Percentiles rank a stretch among this genome's conserved stretches.
Conservation (phyloP, 2,329 filamentous ascomycete species). For the Colletotrichum melonis region DNA sequence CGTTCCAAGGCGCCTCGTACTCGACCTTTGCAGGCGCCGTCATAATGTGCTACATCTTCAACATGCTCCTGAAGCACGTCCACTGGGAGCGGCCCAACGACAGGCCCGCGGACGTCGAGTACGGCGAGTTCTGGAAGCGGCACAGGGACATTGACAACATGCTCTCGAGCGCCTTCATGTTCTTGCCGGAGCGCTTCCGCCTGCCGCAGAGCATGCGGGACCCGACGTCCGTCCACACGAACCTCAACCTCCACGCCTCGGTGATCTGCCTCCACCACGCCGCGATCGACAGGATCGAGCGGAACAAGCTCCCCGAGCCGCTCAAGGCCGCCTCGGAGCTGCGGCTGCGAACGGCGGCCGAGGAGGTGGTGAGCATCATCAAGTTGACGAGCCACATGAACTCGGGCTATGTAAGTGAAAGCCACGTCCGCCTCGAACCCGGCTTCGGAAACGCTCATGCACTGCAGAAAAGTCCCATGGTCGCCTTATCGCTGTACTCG, state of each 20-base stretch:
- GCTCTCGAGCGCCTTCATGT: conserved; percentile 81
- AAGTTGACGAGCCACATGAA: conserved; percentile 80
- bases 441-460: conserved; percentile 24
- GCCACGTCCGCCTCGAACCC: not conserved
- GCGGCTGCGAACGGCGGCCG: conserved; percentile 81
- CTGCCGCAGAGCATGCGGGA: conserved; percentile 77
- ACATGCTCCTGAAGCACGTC: conserved; percentile 82
- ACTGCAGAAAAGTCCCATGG: conserved; percentile 77
- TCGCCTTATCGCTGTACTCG: conserved; percentile 87
- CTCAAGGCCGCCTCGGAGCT: conserved; percentile 78
- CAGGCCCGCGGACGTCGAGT: conserved; percentile 76
- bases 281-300: conserved; percentile 85
- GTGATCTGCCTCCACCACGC: conserved; percentile 91
- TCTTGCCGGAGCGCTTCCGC: conserved; percentile 79
- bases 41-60: conserved; percentile 82
- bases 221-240: conserved; percentile 81
- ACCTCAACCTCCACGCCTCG: conserved; percentile 89
- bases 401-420: conserved; percentile 69
- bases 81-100: conserved; percentile 79
- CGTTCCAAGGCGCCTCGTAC: conserved; percentile 71
- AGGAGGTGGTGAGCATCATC: conserved; percentile 87
- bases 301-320: conserved; percentile 71
- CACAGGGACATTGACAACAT: conserved; percentile 87
- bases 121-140: conserved; percentile 86
- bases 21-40: conserved; percentile 79